Percentiles rank a stretch among this genome's conserved stretches.
These are phyloP conservation scores for Albugo candida DNA, from an alignment of 352 stramenopile genomes.

Conservation along the genomic window DNA sequence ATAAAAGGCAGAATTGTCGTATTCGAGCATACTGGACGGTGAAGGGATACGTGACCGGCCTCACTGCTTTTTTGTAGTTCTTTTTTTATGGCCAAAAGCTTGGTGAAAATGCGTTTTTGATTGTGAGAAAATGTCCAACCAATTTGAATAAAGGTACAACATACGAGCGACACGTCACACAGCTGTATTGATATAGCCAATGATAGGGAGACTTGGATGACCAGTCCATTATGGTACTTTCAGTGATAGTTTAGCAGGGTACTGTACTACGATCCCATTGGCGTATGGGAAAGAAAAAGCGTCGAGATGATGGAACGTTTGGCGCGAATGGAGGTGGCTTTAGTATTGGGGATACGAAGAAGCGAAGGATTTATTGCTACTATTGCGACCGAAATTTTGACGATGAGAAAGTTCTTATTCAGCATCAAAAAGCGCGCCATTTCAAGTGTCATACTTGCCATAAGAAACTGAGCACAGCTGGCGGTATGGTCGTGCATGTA, in stretches of 20 bases:
- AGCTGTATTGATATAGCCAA: no score
- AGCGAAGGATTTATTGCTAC: slow-evolving; percentile 78
- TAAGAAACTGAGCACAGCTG: slow-evolving; percentile 82
- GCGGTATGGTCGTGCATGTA: slow-evolving; percentile 78
- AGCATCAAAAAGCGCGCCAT: slow-evolving; percentile 85
- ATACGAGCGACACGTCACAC: no score
- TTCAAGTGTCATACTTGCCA: slow-evolving; percentile 84
- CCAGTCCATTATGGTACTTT: no score
- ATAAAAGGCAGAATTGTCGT: slow-evolving; percentile 99
- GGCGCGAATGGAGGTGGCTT: slow-evolving; percentile 1
- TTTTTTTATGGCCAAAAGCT: no score
- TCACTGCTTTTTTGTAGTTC: no score
- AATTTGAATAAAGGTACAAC: no score
- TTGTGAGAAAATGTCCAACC: no score
- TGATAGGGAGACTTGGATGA: no score
- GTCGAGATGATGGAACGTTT: slow-evolving; percentile 24
- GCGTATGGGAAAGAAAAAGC: slow-evolving; percentile 72
- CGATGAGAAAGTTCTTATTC: slow-evolving; percentile 82
- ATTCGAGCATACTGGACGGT: slow-evolving; percentile 82
- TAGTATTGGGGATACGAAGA: slow-evolving; percentile 9
- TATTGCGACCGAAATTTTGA: slow-evolving; percentile 86
- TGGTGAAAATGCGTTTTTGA: no score
- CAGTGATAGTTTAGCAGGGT: no score
- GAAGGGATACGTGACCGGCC: no score
- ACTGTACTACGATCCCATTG: no score